Conservation (phyloP, 1,284 basidiomycete species). For the Ganoderma meredithae region DNA sequence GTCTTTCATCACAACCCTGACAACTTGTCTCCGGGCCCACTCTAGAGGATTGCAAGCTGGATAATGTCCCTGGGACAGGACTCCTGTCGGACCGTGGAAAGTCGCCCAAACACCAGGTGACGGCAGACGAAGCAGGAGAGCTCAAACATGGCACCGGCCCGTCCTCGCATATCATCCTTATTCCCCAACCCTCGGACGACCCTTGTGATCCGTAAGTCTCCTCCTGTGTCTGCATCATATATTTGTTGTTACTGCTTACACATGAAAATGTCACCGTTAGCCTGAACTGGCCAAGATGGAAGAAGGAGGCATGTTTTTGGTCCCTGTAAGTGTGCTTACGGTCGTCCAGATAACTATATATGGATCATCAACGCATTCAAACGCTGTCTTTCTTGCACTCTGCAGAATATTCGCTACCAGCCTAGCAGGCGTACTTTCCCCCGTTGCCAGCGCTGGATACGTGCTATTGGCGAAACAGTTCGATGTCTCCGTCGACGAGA, state of each 20-base stretch:
- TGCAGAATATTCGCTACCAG: conserved; percentile 48
- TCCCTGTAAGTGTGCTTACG: conserved; percentile 41
- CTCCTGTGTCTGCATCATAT: no score
- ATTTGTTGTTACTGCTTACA: no score
- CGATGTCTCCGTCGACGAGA: conserved; percentile 48
- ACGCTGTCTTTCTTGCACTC: no score
- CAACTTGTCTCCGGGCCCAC: conserved; percentile 15
- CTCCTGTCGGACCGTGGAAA: conserved; percentile 49
- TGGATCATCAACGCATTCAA: not conserved
- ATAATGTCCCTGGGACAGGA: conserved; percentile 48
- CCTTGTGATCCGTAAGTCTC: conserved; percentile 50
- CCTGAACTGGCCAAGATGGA: conserved; percentile 55
- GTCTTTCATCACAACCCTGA: not conserved
- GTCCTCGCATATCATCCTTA: conserved; percentile 49
- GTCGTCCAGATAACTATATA: no score
- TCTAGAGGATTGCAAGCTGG: conserved; percentile 31
- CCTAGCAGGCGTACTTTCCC: conserved; percentile 52
- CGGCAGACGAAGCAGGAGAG: conserved; percentile 41
- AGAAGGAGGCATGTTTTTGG: conserved; percentile 55
- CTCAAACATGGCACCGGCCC: conserved; percentile 51
- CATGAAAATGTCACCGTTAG: conserved; percentile 28
- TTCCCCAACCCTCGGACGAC: conserved; percentile 56
- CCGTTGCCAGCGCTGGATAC: conserved; percentile 52
- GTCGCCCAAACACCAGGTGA: conserved; percentile 45
- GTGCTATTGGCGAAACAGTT: conserved; percentile 49